Percentiles rank a stretch among this genome's conserved stretches.
These are phyloP conservation scores for Endotrypanum monterogeii DNA, from an alignment of 208 protist genomes.

Conservation along the genomic window DNA sequence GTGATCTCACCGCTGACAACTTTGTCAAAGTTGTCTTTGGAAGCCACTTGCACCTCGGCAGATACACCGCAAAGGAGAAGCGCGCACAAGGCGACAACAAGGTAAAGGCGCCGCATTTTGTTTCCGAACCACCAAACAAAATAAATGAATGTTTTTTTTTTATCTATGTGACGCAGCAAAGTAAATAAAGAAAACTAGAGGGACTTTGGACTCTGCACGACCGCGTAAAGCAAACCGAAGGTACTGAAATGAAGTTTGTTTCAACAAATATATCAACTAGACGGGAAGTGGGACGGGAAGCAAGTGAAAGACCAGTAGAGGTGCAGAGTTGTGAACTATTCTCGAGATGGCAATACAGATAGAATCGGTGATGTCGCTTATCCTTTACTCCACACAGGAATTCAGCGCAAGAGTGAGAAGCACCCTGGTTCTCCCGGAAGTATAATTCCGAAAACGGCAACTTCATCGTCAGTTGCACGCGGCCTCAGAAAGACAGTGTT, in stretches of 20 bases:
- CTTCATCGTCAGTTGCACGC: background rate
- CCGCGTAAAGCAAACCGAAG: background rate
- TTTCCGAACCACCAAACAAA: background rate
- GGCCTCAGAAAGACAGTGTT: background rate
- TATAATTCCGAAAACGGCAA: background rate
- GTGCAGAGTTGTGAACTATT: background rate
- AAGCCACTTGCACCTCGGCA: conserved; percentile 59
- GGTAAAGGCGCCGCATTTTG: conserved; percentile 19
- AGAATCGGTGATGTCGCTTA: background rate
- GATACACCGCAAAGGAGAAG: conserved; percentile 28
- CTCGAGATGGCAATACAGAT: background rate
- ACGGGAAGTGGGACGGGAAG: background rate
- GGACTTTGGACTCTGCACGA: background rate
- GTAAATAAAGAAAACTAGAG: background rate
- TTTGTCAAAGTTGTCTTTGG: conserved; percentile 66
- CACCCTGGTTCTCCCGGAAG: background rate
- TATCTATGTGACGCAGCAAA: background rate
- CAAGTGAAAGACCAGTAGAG: too few species aligned
- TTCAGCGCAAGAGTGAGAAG: background rate
- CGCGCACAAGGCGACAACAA: conserved; percentile 13
- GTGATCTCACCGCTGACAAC: conserved; percentile 52
- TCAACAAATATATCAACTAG: background rate
- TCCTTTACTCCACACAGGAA: background rate
- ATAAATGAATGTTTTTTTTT: background rate
- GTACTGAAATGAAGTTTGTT: background rate